These are phyloP conservation scores for Ammopiptanthus mongolicus DNA, from an alignment of 306 rosid genomes.

Conservation along the genomic window DNA sequence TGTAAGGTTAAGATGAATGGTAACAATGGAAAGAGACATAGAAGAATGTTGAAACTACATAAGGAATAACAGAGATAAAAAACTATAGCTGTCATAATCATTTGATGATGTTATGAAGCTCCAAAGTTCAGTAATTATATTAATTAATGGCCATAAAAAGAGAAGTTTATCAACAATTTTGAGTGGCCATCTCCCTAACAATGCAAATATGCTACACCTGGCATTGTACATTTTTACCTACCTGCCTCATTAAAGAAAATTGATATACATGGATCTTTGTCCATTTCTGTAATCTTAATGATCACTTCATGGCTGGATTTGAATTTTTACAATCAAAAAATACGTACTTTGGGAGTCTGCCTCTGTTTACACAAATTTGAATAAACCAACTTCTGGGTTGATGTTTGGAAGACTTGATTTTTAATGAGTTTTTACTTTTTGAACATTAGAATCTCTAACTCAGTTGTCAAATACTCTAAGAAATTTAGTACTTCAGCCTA, in stretches of 20 bases:
- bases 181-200: background rate
- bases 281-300: background rate
- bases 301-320: background rate
- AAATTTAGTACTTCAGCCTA: background rate
- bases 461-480: background rate
- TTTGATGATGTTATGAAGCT: background rate
- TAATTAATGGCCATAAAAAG: background rate
- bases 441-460: background rate
- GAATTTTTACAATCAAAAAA: background rate
- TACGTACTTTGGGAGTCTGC: background rate
- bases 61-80: background rate
- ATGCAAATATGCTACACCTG: too few relatives aligned
- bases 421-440: background rate
- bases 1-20: background rate
- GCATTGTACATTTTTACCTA: background rate
- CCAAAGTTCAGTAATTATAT: background rate
- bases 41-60: background rate
- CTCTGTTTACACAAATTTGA: background rate
- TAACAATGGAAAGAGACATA: constrained; percentile 16
- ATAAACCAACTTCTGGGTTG: too few relatives aligned
- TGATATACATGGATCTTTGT: background rate
- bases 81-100: background rate
- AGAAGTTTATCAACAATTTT: background rate
- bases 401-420: background rate
- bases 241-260: background rate